Evolutionary conservation across 2,329 filamentous ascomycete genomes (phyloP), one percentile per base, ranked within the genome.

Genomic region (Xylaria sp.): DNA sequence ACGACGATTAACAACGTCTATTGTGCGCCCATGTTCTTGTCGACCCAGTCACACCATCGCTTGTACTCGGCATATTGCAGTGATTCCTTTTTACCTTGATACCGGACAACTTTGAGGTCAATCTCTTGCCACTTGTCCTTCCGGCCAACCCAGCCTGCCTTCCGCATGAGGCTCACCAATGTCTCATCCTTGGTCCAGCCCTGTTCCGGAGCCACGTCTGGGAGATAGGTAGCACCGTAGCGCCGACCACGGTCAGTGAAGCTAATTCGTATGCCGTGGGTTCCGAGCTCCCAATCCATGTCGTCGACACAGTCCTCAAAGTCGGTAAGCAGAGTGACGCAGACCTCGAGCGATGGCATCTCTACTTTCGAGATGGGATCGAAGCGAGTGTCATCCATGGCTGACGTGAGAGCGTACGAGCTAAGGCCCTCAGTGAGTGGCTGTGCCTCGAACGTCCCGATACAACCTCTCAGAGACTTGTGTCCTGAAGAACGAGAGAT

Each of bases 151-250:
- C 92, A 99, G 1, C 94, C 94, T 0, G 92, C 92, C 80, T 99
- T 99, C 61, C 91, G 83, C 88, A 97, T 94, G 71, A 97, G 76
- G 74, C 90, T 95, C 57, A 92, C 82, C 2, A 99, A 75, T 0
- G 93, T 90, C 80, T 97, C 91, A 72, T 97, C 92, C 75, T 94
- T 92, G 9, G 83, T 90, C 94, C 94, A 99, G 13, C 91, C 92
- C 73, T 97, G 94, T 78, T 99, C 94, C 1, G 83, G 78, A 8
- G 93, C 89, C 4, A 99, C 92, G 71, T 97, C 91, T 0, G 94
- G 94, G 11, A 99, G 81, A 70, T 97, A 99, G 0, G 94, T 97
- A 0, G 91, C 84, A 13, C 92, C 90, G 71, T 91, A 91, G 52
- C 89, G 84, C 54, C 86, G 82, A 13, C 86, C 86, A 65, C 86